Conservation (phyloP, 208 protist species). For the Spongospora subterranea region DNA sequence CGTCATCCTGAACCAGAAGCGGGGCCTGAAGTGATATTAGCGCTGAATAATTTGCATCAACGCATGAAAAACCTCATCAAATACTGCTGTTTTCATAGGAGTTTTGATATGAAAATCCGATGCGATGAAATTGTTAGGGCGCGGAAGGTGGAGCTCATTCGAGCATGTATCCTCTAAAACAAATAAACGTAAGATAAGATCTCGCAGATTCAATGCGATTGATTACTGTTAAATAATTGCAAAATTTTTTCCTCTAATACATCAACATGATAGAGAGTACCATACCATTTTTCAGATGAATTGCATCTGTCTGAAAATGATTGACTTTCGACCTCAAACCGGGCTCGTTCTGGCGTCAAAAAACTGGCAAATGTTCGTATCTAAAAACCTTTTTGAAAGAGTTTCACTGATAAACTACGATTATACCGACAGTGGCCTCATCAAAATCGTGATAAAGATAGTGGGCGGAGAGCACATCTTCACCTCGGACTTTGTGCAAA, state of each 20-base stretch:
- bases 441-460: slow-evolving; percentile 21
- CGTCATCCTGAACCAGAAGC: slow-evolving; percentile 22
- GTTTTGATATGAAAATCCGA: slow-evolving; percentile 56
- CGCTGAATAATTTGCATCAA: background rate
- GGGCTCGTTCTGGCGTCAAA: background rate
- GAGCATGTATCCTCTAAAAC: background rate
- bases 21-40: slow-evolving; percentile 24
- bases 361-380: background rate
- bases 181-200: background rate
- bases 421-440: background rate
- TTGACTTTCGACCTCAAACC: background rate
- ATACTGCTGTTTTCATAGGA: background rate
- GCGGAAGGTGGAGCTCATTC: slow-evolving; percentile 60
- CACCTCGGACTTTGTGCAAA: background rate
- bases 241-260: background rate
- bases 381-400: background rate
- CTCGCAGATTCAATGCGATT: background rate
- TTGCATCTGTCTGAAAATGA: background rate
- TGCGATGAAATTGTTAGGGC: slow-evolving; percentile 62
- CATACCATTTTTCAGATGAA: slow-evolving; percentile 27
- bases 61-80: background rate
- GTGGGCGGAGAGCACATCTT: slow-evolving; percentile 26
- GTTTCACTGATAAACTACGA: background rate
- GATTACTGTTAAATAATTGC: background rate
- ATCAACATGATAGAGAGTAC: background rate